Base-by-base conservation (phyloP, 2,329 filamentous ascomycete species). In the Rhytidhysteron rufulum region DNA sequence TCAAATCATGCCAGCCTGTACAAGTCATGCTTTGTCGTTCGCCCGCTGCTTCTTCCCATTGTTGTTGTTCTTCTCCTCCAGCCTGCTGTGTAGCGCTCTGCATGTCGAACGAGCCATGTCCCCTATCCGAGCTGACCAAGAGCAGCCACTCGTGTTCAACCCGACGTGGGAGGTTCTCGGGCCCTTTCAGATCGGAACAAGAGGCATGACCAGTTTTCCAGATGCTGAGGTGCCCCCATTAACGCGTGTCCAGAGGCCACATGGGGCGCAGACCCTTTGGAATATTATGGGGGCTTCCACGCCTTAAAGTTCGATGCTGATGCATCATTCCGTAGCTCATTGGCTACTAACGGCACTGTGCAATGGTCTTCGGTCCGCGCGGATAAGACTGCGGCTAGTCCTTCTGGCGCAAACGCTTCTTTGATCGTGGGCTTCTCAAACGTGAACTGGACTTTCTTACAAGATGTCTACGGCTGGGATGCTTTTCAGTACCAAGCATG, bases 251-350 rank as follows among this genome's bases (percentile, higher is more conserved):
- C 42, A 79, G 78, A 80, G 61, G 74, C 74, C 17, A 63, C 73
- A 19, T 81, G 77, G 77, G 77, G 77, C 29, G 71, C 77, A 22
- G 78, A 81, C 61, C 78, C 77, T 27, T 62, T 80, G 30, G 76
- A 79, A 47, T 60, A 58, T 39, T 48, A 68, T 39, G 77, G 77
- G 31, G 77, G 77, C 31, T 80, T 80, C 51, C 65, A 61, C 40
- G 58, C 57, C 25, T 58, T 79, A 21, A 47, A 59, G 9, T 73
- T 68, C 51, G 60, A 74, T 52, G 45, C 57, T 3, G 46, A 65
- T 15, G 63, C 66, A 22, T 55, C 44, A 2, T 80, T 74, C 49
- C 60, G 58, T 40, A 79, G 72, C 58, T 73, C 77, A 9, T 63
- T 80, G 15, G 66, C 70, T 8, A 45, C 56, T 25, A 74, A 77